Evolutionary conservation across 2,329 filamentous ascomycete genomes (phyloP).

Genomic region (Fusarium sp.): DNA sequence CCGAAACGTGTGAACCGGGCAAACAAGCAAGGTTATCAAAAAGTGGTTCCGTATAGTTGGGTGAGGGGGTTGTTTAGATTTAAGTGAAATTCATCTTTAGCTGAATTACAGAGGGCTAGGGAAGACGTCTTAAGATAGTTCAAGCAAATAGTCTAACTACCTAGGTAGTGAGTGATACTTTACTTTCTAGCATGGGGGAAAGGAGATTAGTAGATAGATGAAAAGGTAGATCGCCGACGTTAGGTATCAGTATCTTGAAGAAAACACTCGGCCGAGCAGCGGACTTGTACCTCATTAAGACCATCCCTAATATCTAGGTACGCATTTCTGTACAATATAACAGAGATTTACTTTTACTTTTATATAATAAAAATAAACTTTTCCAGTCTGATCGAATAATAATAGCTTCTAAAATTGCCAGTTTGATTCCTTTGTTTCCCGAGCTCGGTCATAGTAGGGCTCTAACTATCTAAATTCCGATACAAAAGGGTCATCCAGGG

Average conservation of each 20-base stretch:
- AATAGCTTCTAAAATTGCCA: too few relatives aligned
- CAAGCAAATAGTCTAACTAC: too few relatives aligned
- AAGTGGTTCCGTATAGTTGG: constrained; percentile 22
- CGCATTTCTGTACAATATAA: too few relatives aligned
- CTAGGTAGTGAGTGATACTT: not conserved
- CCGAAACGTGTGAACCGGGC: constrained; percentile 8
- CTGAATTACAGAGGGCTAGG: constrained; percentile 10
- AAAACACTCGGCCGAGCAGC: constrained; percentile 3
- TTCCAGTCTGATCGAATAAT: too few relatives aligned
- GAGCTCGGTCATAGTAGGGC: constrained; percentile 17
- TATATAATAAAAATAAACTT: too few relatives aligned
- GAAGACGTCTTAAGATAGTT: constrained; percentile 3
- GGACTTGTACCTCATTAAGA: not conserved
- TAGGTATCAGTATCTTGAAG: too few relatives aligned
- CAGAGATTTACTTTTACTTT: too few relatives aligned
- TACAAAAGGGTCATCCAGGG: constrained; percentile 15
- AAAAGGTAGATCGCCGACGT: too few relatives aligned
- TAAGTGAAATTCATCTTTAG: too few relatives aligned
- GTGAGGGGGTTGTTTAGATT: too few relatives aligned
- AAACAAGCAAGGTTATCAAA: constrained; percentile 21
- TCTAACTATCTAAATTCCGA: constrained; percentile 11
- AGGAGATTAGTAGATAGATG: constrained; percentile 8
- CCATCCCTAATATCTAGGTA: too few relatives aligned
- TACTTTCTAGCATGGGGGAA: constrained; percentile 11
- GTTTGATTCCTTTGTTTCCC: too few relatives aligned